Percentiles rank a stretch among this genome's conserved stretches.
Conservation (phyloP, 352 stramenopile species). For the Phytopythium oedochilum region DNA sequence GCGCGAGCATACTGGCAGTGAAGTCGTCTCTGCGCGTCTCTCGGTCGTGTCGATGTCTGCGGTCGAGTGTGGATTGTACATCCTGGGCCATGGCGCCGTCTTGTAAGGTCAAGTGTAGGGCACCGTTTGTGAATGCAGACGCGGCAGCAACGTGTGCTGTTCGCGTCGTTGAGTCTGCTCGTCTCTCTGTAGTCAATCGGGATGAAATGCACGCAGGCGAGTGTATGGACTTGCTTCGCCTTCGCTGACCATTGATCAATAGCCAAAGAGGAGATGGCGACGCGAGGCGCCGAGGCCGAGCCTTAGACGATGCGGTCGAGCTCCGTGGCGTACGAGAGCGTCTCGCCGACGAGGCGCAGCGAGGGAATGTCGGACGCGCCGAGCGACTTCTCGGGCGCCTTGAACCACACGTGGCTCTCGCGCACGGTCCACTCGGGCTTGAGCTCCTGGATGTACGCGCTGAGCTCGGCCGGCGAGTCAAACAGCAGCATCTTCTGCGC, state of each 20-base stretch:
- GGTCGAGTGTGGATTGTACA: not conserved
- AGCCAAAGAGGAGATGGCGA: not conserved
- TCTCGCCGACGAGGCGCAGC: conserved; percentile 93
- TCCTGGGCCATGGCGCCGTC: not conserved
- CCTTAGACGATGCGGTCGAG: conserved; percentile 91
- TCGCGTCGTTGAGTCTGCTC: no score
- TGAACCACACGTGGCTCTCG: conserved; percentile 86
- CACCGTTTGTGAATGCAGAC: not conserved
- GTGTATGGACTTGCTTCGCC: not conserved
- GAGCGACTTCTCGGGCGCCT: conserved; percentile 82
- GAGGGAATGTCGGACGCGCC: conserved; percentile 91
- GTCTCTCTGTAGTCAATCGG: not conserved
- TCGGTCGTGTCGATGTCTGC: not conserved
- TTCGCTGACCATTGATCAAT: not conserved
- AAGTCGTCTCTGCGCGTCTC: not conserved
- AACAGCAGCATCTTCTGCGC: conserved; percentile 94
- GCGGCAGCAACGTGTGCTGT: not conserved
- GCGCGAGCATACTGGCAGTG: no score
- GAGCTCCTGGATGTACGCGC: conserved; percentile 83
- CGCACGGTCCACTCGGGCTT: conserved; percentile 91
- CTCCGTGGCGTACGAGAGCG: conserved; percentile 94
- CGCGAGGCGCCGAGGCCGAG: no score
- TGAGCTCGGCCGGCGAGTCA: conserved; percentile 69
- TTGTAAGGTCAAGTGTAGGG: not conserved
- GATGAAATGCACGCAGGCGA: not conserved